Percentiles rank a stretch among this genome's conserved stretches.
phyloP scores from a whole-genome alignment of 148 eudicot species.

The Cornus suecica region DNA sequence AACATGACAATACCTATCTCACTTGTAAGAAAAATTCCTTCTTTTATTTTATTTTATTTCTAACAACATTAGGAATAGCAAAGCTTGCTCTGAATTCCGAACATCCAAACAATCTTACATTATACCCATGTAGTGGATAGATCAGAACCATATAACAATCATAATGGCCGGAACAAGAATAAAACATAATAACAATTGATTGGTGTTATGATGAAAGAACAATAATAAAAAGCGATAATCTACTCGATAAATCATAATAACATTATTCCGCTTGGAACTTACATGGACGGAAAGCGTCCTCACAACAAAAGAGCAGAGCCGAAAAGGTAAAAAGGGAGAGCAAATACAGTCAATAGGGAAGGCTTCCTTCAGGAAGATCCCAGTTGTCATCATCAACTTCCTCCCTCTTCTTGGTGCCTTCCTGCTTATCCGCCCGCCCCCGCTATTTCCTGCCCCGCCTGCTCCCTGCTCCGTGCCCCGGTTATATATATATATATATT shows the following conservation, averaged over 20 bases:
- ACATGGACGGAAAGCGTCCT: constrained; percentile 8
- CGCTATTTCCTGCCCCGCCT: too few species aligned
- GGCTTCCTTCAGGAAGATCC: constrained; percentile 57
- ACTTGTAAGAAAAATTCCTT: background rate
- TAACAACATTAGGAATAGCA: background rate
- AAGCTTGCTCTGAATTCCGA: too few species aligned
- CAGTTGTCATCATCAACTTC: constrained; percentile 71
- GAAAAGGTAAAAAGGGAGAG: constrained; percentile 12
- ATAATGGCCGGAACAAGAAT: background rate
- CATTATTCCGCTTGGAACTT: background rate
- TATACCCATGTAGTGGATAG: background rate
- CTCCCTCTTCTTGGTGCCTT: constrained; percentile 34
- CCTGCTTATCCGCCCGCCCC: constrained; percentile 42
- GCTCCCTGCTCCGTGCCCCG: too few species aligned
- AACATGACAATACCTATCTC: background rate
- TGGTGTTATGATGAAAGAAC: background rate
- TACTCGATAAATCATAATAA: background rate
- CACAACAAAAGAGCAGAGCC: background rate
- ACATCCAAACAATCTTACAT: background rate
- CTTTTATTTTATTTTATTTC: background rate
- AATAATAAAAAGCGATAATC: background rate
- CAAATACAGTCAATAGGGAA: constrained; percentile 35
- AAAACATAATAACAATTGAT: too few species aligned
- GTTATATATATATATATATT: too few species aligned
- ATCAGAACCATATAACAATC: background rate